These are phyloP conservation scores for Pouteria glomerata DNA, from an alignment of 148 eudicot genomes.

Conservation along the genomic window DNA sequence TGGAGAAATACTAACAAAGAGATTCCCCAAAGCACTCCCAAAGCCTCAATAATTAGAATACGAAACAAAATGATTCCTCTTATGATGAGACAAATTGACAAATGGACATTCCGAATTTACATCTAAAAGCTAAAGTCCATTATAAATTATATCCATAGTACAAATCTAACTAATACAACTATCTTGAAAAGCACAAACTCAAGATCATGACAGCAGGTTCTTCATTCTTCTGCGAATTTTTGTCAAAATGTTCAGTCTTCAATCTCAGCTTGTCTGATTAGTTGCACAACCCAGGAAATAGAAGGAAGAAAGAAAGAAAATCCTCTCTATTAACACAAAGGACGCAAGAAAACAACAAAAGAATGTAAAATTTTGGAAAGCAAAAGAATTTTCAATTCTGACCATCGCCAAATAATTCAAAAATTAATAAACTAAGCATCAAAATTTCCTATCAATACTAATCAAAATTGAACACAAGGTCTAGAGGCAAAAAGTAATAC, in stretches of 20 bases:
- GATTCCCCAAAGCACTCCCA: constrained; percentile 20
- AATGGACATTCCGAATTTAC: neutral
- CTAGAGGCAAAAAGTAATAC: neutral
- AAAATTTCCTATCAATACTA: neutral
- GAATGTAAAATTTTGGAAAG: neutral
- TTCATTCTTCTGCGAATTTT: neutral
- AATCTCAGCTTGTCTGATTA: too few relatives aligned
- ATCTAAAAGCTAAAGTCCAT: neutral
- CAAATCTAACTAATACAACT: neutral
- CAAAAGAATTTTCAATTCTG: neutral
- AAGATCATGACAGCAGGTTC: neutral
- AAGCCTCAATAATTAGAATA: constrained; percentile 13
- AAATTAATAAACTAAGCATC: neutral
- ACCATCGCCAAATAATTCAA: neutral
- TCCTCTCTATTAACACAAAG: neutral
- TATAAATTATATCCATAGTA: neutral
- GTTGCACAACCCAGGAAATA: too few relatives aligned
- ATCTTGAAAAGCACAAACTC: neutral
- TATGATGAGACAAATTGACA: constrained; percentile 4
- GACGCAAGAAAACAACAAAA: neutral
- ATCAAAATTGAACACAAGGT: neutral
- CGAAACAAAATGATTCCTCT: constrained; percentile 12
- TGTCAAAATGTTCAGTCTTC: neutral
- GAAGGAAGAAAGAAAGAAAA: neutral
- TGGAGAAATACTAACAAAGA: constrained; percentile 12